A percentile compares a stretch with the other conserved stretches of the same genome.
phyloP scores from a whole-genome alignment of 345 rosid genomes.

The Theobroma cacao region DNA sequence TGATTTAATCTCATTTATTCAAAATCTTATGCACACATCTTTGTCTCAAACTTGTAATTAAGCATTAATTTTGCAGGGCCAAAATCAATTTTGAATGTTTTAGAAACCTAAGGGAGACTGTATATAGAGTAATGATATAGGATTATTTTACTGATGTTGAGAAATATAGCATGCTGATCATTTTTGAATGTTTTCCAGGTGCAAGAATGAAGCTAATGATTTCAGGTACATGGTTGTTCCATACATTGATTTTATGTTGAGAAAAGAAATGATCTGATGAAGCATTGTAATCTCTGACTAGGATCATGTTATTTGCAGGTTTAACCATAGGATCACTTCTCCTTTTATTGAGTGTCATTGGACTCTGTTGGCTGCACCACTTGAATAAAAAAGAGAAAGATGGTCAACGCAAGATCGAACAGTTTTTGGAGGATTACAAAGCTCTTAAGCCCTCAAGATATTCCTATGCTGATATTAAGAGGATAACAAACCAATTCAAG shows the following conservation, averaged over 20 bases:
- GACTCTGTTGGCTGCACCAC: not conserved
- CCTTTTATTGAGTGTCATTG: not conserved
- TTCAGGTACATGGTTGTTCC: not conserved
- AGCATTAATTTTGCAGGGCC: not conserved
- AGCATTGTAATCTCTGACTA: not conserved
- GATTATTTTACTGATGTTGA: not conserved
- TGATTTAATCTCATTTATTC: no score
- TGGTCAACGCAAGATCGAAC: constrained; percentile 15
- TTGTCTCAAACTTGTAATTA: not conserved
- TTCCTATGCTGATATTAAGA: constrained; percentile 18
- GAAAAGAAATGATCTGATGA: not conserved
- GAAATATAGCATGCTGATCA: not conserved
- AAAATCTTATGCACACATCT: not conserved
- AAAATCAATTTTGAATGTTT: not conserved
- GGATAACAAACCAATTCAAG: constrained; percentile 11
- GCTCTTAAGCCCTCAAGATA: constrained; percentile 27
- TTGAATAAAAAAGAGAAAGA: constrained; percentile 4
- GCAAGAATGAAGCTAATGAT: not conserved
- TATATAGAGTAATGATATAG: not conserved
- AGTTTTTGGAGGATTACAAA: constrained; percentile 19
- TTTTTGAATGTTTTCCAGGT: not conserved
- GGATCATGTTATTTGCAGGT: not conserved
- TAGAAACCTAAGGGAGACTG: not conserved
- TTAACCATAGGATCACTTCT: not conserved
- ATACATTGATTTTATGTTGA: not conserved